Conservation (phyloP, 148 eudicot species). For the Spergularia marina region DNA sequence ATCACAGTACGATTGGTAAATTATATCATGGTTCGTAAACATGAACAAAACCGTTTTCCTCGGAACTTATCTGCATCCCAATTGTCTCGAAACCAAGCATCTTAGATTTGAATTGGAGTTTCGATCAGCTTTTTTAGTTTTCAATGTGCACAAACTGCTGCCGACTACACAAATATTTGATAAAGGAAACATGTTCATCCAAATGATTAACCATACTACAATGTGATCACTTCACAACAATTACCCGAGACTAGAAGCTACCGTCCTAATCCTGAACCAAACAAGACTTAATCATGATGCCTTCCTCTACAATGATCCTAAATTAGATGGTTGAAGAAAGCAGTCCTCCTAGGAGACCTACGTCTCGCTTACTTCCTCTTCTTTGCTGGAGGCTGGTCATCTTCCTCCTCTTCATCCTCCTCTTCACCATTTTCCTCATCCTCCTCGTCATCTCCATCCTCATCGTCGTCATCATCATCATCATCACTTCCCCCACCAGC, state of each 20-base stretch:
- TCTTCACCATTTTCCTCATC: slow-evolving; percentile 35
- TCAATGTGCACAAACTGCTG: no score
- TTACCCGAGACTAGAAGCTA: slow-evolving; percentile 11
- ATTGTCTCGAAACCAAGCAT: no score
- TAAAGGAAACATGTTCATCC: neutral
- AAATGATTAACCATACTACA: slow-evolving; percentile 19
- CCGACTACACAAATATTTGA: neutral
- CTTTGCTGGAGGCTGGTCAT: slow-evolving; percentile 53
- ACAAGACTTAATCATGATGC: slow-evolving; percentile 1
- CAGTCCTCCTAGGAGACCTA: neutral
- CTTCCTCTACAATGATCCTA: slow-evolving; percentile 21
- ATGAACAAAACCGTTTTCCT: no score
- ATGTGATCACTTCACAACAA: slow-evolving; percentile 13
- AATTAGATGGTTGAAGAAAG: slow-evolving; percentile 9
- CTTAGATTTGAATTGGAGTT: no score
- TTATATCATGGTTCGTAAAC: no score
- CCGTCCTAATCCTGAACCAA: slow-evolving; percentile 15
- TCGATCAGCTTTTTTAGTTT: no score
- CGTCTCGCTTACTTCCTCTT: slow-evolving; percentile 40
- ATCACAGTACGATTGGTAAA: no score
- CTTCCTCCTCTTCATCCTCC: slow-evolving; percentile 45
- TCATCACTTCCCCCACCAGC: slow-evolving; percentile 41
- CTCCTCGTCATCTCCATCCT: slow-evolving; percentile 29
- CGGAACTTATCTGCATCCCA: no score
- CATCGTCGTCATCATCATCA: slow-evolving; percentile 39